A percentile compares a stretch with the other conserved stretches of the same genome.
These are phyloP conservation scores for Sphaerosporella brunnea DNA, from an alignment of 495 filamentous ascomycete species.

Conservation along the genomic window DNA sequence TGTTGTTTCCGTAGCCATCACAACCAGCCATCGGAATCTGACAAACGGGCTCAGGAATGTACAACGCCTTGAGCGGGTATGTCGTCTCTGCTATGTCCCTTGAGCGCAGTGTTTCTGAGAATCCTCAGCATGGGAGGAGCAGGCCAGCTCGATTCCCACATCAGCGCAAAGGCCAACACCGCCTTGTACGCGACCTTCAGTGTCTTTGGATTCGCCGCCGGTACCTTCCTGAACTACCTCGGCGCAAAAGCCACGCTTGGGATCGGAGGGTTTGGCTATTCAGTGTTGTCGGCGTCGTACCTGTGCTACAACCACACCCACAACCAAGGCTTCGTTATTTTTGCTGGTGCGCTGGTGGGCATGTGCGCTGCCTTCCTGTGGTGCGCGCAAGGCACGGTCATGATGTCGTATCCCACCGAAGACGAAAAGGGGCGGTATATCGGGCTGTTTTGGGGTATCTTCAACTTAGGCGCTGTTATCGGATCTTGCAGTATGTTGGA, in stretches of 20 bases:
- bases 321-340: conserved; percentile 61
- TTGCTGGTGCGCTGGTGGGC: conserved; percentile 55
- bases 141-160: conserved; percentile 44
- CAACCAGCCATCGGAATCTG: not conserved
- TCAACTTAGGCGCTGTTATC: conserved; percentile 84
- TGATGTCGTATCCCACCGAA: conserved; percentile 86
- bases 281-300: conserved; percentile 59
- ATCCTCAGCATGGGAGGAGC: conserved; percentile 45
- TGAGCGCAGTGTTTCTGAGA: conserved; percentile 1
- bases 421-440: conserved; percentile 73
- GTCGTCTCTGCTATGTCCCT: conserved; percentile 2
- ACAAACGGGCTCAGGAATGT: not conserved
- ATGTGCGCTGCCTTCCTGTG: conserved; percentile 74
- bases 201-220: conserved; percentile 73
- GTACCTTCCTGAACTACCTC: conserved; percentile 41
- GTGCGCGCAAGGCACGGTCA: conserved; percentile 85
- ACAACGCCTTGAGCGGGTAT: conserved; percentile 38
- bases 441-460: conserved; percentile 85
- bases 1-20: not conserved
- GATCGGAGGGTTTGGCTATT: conserved; percentile 74
- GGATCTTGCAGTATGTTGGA: conserved; percentile 48
- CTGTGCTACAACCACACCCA: conserved; percentile 65
- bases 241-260: conserved; percentile 56
- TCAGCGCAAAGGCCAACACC: conserved; percentile 51
- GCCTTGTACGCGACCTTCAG: conserved; percentile 72